Percentiles rank a stretch among this genome's conserved stretches.
Conservation (phyloP, 306 rosid species). For the Quercus gilva region DNA sequence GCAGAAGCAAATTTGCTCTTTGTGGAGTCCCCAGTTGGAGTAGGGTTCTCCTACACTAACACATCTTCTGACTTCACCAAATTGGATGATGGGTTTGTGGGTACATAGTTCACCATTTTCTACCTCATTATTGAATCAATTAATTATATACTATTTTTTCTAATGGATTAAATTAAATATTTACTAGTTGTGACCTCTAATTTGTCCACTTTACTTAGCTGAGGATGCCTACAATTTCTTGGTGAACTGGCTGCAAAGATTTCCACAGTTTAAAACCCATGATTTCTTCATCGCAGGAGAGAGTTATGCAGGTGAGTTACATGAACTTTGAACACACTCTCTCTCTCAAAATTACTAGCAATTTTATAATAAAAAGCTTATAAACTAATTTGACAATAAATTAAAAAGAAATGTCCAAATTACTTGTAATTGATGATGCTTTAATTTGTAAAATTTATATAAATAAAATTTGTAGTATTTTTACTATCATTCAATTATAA, state of each 20-base stretch:
- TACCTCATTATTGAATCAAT: background rate
- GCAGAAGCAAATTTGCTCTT: slow-evolving; percentile 59
- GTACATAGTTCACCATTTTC: slow-evolving; percentile 27
- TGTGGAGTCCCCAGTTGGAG: slow-evolving; percentile 63
- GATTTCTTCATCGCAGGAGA: slow-evolving; percentile 59
- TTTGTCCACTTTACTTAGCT: slow-evolving; percentile 29
- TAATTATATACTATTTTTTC: no score
- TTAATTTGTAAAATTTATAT: no score
- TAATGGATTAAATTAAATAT: background rate
- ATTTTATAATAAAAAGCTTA: no score
- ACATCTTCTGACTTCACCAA: slow-evolving; percentile 55
- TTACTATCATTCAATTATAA: no score
- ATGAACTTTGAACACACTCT: slow-evolving; percentile 5
- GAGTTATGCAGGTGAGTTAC: slow-evolving; percentile 48
- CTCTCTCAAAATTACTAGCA: background rate
- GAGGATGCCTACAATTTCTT: slow-evolving; percentile 59
- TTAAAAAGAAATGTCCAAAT: no score
- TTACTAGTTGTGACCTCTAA: background rate
- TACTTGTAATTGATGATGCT: no score
- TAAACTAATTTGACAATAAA: no score
- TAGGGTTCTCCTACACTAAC: slow-evolving; percentile 56
- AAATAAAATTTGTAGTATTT: no score
- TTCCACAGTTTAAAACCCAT: slow-evolving; percentile 44
- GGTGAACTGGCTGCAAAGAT: slow-evolving; percentile 55
- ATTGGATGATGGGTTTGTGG: slow-evolving; percentile 49